A percentile compares a stretch with the other conserved stretches of the same genome.
phyloP scores from a whole-genome alignment of 2,329 filamentous ascomycete genomes.

The Sporothrix pseudoabietina region DNA sequence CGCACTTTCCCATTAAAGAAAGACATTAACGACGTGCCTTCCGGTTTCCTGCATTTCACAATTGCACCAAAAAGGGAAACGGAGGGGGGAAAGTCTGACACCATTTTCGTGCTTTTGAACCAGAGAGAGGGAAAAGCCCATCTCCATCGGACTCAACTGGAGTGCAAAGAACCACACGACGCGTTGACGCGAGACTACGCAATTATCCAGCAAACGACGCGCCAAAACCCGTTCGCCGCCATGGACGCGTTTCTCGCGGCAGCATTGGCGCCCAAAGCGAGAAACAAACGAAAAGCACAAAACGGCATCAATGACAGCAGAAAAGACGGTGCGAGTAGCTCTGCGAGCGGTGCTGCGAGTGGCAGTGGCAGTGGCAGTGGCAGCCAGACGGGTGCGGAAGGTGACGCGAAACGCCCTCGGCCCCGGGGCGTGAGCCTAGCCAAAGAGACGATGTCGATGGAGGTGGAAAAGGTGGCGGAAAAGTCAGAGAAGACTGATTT shows the following conservation, averaged over 20 bases:
- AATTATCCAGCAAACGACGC: not conserved
- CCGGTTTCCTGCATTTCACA: not conserved
- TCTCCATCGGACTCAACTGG: not conserved
- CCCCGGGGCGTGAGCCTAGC: constrained; percentile 5
- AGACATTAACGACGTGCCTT: not conserved
- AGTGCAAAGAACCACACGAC: not conserved
- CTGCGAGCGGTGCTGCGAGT: not conserved
- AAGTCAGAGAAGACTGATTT: not conserved
- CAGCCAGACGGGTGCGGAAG: not conserved
- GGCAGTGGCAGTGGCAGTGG: not conserved
- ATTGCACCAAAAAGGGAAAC: not conserved
- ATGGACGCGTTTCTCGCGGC: constrained; percentile 26
- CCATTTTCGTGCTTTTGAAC: not conserved
- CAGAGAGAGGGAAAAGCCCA: not conserved
- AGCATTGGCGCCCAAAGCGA: constrained; percentile 14
- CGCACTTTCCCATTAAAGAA: not conserved
- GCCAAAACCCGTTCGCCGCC: not conserved
- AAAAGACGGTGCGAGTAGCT: not conserved
- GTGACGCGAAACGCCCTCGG: constrained; percentile 7
- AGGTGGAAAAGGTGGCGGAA: not conserved
- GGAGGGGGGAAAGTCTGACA: not conserved
- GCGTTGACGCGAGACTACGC: not conserved
- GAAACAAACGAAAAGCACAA: constrained; percentile 9
- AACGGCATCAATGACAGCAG: not conserved
- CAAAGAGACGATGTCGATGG: not conserved